phyloP scores from a whole-genome alignment of 345 rosid species.

The Sapria himalayana region DNA sequence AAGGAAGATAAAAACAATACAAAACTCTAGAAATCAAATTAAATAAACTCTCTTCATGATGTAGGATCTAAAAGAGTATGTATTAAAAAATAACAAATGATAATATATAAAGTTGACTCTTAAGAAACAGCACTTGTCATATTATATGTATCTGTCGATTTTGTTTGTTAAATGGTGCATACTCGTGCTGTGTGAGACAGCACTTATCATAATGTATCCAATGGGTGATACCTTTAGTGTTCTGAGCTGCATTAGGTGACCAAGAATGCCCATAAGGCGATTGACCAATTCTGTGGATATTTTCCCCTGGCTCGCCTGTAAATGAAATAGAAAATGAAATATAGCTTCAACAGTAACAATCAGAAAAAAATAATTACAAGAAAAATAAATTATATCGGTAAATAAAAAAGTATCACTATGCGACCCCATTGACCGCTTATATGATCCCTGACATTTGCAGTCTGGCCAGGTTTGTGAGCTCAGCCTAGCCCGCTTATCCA shows the following conservation, averaged over 20 bases:
- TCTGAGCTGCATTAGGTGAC: constrained; percentile 77
- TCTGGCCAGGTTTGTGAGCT: no score
- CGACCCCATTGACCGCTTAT: no score
- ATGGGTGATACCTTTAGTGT: constrained; percentile 58
- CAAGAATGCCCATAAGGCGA: constrained; percentile 78
- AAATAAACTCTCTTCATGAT: neutral
- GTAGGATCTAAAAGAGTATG: neutral
- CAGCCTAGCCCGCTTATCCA: no score
- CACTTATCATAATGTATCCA: neutral
- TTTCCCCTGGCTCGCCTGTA: constrained; percentile 65
- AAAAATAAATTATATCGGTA: constrained; percentile 1
- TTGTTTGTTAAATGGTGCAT: no score
- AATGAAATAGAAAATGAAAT: constrained; percentile 9
- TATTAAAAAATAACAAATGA: neutral
- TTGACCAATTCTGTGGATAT: constrained; percentile 56
- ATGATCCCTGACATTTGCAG: no score
- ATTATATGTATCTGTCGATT: no score
- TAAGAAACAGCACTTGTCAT: neutral
- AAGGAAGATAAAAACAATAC: no score
- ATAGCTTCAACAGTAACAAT: constrained; percentile 1
- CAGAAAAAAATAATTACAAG: neutral
- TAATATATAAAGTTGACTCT: neutral
- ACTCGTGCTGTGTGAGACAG: no score
- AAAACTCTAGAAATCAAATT: no score
- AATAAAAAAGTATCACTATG: no score